Base-by-base conservation (phyloP, 2,329 filamentous ascomycete genomes). In the Calycina marina region DNA sequence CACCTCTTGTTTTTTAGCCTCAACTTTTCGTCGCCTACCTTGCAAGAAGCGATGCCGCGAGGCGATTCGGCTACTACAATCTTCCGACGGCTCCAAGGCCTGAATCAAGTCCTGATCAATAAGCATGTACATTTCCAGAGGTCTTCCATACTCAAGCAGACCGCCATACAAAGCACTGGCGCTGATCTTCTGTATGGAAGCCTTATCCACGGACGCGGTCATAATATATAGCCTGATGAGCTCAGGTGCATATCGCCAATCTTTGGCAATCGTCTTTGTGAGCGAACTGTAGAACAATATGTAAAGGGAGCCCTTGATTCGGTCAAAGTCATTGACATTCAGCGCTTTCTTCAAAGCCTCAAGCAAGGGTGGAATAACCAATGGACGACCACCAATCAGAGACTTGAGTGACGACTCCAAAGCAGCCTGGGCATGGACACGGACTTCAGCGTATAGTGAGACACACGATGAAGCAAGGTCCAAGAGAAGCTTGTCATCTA, bases 181-280 rank as follows among this genome's bases (percentile, higher is more conserved):
- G 10, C 84, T 84, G 11, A 98, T 68, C 45, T 80, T 85, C 54
- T 98, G 90, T 25, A 98, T 88, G 1, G 88, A 94, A 4, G 84
- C 75, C 53, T 93, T 93, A 56, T 98, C 90, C 11, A 92, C 85
- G 20, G 77, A 77, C 12, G 81, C 86, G 3, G 90, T 84, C 47
- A 81, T 73, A 41, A 98, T 90, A 57, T 93, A 98, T 6, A 90
- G 65, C 32, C 77, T 76, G 60, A 98, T 82, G 30, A 94, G 62
- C n/a, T 78, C 71, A 1, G 92, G 90, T 0, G 90, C 84, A 55
- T 86, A 94, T 24, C 86, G 78, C 92, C 92, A 98, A 53, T 98
- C 86, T 34, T 81, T 77, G 28, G 84, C 72, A 28, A 93, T 70
- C 0, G 88, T 92, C 58, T 86, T 92, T 4, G 85, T 69, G 20